Base-by-base conservation (phyloP, 1,284 basidiomycete genomes). In the Inonotus obliquus region DNA sequence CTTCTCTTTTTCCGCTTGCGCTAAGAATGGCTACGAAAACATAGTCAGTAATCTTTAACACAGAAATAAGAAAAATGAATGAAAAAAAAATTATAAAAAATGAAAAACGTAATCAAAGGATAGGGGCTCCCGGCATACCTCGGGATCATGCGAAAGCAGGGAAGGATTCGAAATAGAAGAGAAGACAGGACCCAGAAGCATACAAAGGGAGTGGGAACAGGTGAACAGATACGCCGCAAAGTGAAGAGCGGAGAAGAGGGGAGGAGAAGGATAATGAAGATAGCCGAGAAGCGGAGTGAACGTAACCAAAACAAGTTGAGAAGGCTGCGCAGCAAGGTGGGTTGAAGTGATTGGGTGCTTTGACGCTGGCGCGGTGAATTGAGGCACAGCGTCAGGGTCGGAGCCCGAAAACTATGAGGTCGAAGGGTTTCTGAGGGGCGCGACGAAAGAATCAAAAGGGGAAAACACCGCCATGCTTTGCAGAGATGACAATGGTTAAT, bases 1-100 rank as follows among this genome's bases (percentile, higher is more conserved):
- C 77, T 95, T 96, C 81, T 95, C 92, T 71, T 91, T 88, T 73
- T 95, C 93, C 11, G 93, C 93, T 73, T 93, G 91, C 25, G 89
- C 87, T 53, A 96, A 79, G 81, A 93, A 96, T 0, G 94, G 93
- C 92, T 94, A 49, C 41, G 7, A 44, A 60, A 27, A 65, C 68
- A 65, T 61, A 60, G 21, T 59, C 38, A 52, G 35, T 35, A 25
- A 39, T 48, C 14, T 41, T 49, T 14, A 10, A 29, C 4, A 39
- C 21, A 35, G 10, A 37, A 39, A 49, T 32, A 21, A 14, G 9
- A 41, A 51, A 60, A 32, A 65, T 54, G 62, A 60, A 64, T 49
- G 60, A 51, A 44, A 60, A 57, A 59, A 58, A 13, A 14, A 44
- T 7, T 63, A 67, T 9, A 37, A 54, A 32, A 57, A 13, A 14